Percentiles rank a stretch among this genome's conserved stretches.
Evolutionary conservation across 2,329 filamentous ascomycete species (phyloP).

Genomic region (Coccinonectria pachysandricola): DNA sequence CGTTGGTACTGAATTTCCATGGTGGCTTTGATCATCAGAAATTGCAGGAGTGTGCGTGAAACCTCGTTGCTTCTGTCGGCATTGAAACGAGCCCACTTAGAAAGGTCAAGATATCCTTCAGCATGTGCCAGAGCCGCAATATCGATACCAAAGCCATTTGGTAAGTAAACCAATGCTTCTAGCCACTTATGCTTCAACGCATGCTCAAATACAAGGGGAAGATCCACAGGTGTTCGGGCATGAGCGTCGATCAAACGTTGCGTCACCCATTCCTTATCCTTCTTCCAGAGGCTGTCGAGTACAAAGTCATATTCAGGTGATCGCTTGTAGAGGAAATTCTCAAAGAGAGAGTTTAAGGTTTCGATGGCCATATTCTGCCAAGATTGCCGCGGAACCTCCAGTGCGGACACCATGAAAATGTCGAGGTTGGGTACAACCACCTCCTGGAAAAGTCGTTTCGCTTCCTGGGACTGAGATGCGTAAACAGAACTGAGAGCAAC

Average conservation of each 20-base stretch:
- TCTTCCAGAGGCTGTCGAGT: slow-evolving; percentile 82
- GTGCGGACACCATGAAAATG: slow-evolving; percentile 69
- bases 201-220: slow-evolving; percentile 43
- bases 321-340: slow-evolving; percentile 71
- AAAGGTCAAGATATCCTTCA: slow-evolving; percentile 66
- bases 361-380: slow-evolving; percentile 68
- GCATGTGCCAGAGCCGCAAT: slow-evolving; percentile 78
- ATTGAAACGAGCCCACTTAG: slow-evolving; percentile 68
- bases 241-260: slow-evolving; percentile 73
- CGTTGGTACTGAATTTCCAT: slow-evolving; percentile 69
- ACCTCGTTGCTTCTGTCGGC: slow-evolving; percentile 58
- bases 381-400: slow-evolving; percentile 60
- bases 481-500: slow-evolving; percentile 51
- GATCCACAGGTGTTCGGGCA: slow-evolving; percentile 53
- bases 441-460: slow-evolving; percentile 55
- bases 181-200: slow-evolving; percentile 77
- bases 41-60: slow-evolving; percentile 63
- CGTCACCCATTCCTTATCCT: slow-evolving; percentile 80
- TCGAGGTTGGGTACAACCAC: slow-evolving; percentile 65
- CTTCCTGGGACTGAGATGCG: slow-evolving; percentile 52
- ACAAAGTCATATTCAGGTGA: slow-evolving; percentile 77
- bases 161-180: slow-evolving; percentile 65
- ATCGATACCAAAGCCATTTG: slow-evolving; percentile 79
- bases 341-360: slow-evolving; percentile 66
- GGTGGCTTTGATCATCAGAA: slow-evolving; percentile 74